Evolutionary conservation across 164 flowering plant genomes (phyloP).

Genomic region (grape (Vitis vinifera)): DNA sequence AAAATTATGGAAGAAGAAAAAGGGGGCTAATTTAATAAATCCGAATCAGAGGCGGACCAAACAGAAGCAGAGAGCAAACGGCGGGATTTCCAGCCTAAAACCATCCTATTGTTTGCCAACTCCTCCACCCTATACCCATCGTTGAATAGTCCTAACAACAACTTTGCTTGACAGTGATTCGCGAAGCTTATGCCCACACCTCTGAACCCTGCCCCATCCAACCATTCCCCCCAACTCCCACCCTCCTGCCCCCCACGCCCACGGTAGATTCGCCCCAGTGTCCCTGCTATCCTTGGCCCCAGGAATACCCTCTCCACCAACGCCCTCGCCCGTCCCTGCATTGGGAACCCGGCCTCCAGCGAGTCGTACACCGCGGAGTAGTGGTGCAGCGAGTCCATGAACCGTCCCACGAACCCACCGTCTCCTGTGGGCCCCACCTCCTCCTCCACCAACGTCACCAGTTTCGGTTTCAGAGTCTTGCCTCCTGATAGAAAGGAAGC

Average conservation of each 20-base stretch:
- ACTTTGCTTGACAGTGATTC: constrained; percentile 78
- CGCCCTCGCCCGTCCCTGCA: constrained; percentile 56
- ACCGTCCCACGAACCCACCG: constrained; percentile 52
- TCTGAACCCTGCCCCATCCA: constrained; percentile 42
- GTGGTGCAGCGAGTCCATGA: constrained; percentile 73
- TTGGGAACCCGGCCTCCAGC: constrained; percentile 72
- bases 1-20: background rate
- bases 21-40: constrained; percentile 3
- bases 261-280: constrained; percentile 49
- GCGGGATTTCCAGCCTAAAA: constrained; percentile 71
- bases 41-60: constrained; percentile 41
- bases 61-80: constrained; percentile 69
- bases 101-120: constrained; percentile 43
- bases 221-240: constrained; percentile 49
- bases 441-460: constrained; percentile 72
- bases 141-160: constrained; percentile 62
- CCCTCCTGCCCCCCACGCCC: constrained; percentile 28
- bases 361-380: constrained; percentile 79
- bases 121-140: constrained; percentile 79
- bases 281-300: constrained; percentile 63
- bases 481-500: constrained; percentile 61
- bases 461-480: constrained; percentile 44
- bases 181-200: constrained; percentile 53
- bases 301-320: constrained; percentile 71
- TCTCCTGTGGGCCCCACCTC: constrained; percentile 35